Percentiles rank a stretch among this genome's conserved stretches.
Conservation (phyloP, 1,139 yeast species). For the Geotrichum siamense region DNA sequence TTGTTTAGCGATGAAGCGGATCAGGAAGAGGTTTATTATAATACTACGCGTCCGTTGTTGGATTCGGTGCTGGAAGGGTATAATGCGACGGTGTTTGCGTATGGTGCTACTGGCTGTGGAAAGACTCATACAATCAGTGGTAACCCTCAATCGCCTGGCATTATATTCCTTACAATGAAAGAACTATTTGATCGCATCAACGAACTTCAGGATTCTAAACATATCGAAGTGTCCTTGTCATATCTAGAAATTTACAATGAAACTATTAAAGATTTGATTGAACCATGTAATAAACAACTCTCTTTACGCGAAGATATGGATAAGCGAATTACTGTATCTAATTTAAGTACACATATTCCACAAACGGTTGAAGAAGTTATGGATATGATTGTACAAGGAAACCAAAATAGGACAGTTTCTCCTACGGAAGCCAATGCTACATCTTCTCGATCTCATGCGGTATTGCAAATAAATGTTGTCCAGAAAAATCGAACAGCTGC, state of each 20-base stretch:
- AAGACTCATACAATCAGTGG: conserved; percentile 90
- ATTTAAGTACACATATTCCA: conserved; percentile 61
- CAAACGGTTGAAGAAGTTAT: conserved; percentile 62
- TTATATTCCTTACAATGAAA: conserved; percentile 69
- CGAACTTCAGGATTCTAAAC: conserved; percentile 46
- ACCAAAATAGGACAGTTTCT: conserved; percentile 68
- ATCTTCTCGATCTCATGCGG: conserved; percentile 90
- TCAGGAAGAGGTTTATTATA: conserved; percentile 60
- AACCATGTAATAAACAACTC: conserved; percentile 45
- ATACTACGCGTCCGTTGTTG: conserved; percentile 64
- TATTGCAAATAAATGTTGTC: conserved; percentile 67
- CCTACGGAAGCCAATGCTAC: conserved; percentile 89
- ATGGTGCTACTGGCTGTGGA: conserved; percentile 99
- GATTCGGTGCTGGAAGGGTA: conserved; percentile 75
- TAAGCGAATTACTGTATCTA: conserved; percentile 63
- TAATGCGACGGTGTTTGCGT: conserved; percentile 90
- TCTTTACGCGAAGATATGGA: conserved; percentile 66
- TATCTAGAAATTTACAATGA: conserved; percentile 89
- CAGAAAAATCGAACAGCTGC: conserved; percentile 59
- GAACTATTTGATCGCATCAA: conserved; percentile 63
- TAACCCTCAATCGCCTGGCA: conserved; percentile 64
- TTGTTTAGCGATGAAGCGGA: conserved; percentile 58
- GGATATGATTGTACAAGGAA: conserved; percentile 69
- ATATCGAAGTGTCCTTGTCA: conserved; percentile 57
- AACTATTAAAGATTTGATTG: conserved; percentile 68